Base-by-base conservation (phyloP, 768 basidiomycete species). In the Termitomyces sp. region DNA sequence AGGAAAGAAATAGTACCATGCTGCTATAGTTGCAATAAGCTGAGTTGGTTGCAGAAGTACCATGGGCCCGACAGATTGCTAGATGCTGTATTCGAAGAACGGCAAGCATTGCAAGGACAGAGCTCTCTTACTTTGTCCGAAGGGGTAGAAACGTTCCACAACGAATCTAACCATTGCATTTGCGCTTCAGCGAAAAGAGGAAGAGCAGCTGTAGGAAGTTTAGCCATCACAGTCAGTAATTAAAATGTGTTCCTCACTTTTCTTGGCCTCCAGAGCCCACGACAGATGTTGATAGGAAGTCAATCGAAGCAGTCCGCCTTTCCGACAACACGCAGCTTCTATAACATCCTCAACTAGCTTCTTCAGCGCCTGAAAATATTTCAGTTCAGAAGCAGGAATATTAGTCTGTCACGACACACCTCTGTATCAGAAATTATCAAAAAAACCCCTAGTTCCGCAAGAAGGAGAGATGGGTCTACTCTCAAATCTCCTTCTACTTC, bases 221-320 rank as follows among this genome's bases (percentile, higher is more conserved):
- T 31, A 31, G 31, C 7, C 33, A 41, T n/a, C 50, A 31, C 24
- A 15, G 57, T 59, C 33, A 20, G 41, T 31, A 44, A 16, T 13
- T 12, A 2, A 41, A 31, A 58, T 36, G 34, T 5, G 24, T 27
- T 49, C 61, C 77, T 60, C 61, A 87, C 87, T 66, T 62, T 69
- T 65, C 33, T 63, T 68, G 6, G 72, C 73, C 31, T 79, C 75
- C 20, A 69, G 59, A 9, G 72, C 60, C 88, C 87, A 88, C 33
- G 78, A 42, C n/a, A 84, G 68, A 61, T 86, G 85, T 61, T 83
- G 83, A 64, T 85, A 85, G 0, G 76, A 67, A 13, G 80, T 71
- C 37, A 87, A 69, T 57, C 78, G 80, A 24, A 70, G 60, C 11
- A 89, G 66, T 24, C 64, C 65, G 22, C 62, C 54, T 7, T 68